phyloP scores from a whole-genome alignment of 78 protist genomes.

The slime mould (Dictyostelium discoideum) region dicty_2.7 NC_007088.5:6559501-6560000 shows the following conservation, averaged over 20 bases:
- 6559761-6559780: not conserved
- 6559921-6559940: conserved; percentile 29
- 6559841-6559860: conserved; percentile 44
- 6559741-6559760: not conserved
- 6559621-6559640: conserved; percentile 43
- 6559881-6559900: not conserved
- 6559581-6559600: not conserved
- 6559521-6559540: conserved; percentile 32
- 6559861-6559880: conserved; percentile 9
- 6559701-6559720: conserved; percentile 10
- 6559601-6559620: conserved; percentile 37
- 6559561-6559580: conserved; percentile 6
- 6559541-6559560: not conserved
- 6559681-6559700: conserved; percentile 17
- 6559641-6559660: conserved; percentile 10
- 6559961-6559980: conserved; percentile 8
- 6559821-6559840: not conserved
- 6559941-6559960: conserved; percentile 26
- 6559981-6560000: conserved; percentile 25
- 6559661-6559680: not conserved
- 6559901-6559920: conserved; percentile 32
- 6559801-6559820: conserved; percentile 7
- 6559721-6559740: conserved; percentile 16
- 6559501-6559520: conserved; percentile 50
- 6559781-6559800: conserved; percentile 10